phyloP scores from a whole-genome alignment of 1,284 basidiomycete genomes.

The Peniophora sp. region DNA sequence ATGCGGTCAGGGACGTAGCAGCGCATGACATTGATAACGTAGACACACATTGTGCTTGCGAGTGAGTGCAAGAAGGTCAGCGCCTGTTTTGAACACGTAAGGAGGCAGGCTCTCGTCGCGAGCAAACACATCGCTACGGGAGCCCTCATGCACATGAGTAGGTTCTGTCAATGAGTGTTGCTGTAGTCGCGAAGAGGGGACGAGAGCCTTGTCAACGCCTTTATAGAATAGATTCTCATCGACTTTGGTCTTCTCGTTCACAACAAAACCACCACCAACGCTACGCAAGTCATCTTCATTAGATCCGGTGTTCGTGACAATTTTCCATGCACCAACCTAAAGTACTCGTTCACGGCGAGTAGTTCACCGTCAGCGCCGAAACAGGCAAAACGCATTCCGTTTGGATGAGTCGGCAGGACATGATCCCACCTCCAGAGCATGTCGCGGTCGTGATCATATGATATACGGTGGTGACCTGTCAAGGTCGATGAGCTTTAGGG shows the following conservation, averaged over 20 bases:
- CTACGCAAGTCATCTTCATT: constrained; percentile 24
- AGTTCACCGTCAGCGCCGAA: constrained; percentile 79
- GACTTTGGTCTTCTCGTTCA: constrained; percentile 84
- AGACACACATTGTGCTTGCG: constrained; percentile 72
- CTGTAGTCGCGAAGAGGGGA: constrained; percentile 72
- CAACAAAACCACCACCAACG: constrained; percentile 88
- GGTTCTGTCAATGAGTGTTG: constrained; percentile 53
- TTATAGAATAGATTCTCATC: constrained; percentile 96
- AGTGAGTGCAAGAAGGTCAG: constrained; percentile 70
- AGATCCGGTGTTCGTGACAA: constrained; percentile 3
- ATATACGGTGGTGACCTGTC: constrained; percentile 53
- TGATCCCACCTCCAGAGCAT: constrained; percentile 90
- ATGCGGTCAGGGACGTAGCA: constrained; percentile 5
- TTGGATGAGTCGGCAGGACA: constrained; percentile 75
- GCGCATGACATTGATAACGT: background rate
- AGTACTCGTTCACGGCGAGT: constrained; percentile 93
- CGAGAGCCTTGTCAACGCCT: constrained; percentile 79
- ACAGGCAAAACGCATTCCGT: constrained; percentile 88
- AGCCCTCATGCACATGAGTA: constrained; percentile 6
- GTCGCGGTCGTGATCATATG: constrained; percentile 83
- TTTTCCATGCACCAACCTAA: constrained; percentile 36
- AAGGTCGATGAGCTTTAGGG: no score
- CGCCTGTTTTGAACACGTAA: constrained; percentile 80
- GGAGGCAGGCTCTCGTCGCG: constrained; percentile 50
- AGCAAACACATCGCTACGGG: constrained; percentile 8